Conservation (phyloP, 306 rosid species). For the Senna siamea region DNA sequence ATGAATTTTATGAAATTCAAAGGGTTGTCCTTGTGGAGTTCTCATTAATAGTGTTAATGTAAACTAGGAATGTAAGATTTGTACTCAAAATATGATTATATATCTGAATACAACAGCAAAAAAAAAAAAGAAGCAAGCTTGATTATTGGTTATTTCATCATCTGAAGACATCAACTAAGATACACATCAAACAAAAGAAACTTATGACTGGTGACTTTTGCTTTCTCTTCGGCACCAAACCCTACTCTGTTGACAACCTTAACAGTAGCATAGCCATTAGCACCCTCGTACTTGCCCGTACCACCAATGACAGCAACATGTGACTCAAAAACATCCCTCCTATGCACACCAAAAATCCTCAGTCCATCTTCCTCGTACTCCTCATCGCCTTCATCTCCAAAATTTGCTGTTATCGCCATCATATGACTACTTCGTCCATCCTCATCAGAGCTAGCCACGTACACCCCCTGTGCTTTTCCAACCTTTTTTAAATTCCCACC, state of each 20-base stretch:
- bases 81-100: too few species aligned
- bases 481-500: conserved; percentile 31
- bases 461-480: conserved; percentile 75
- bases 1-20: too few species aligned
- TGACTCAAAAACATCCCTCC: conserved; percentile 60
- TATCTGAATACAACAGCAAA: too few species aligned
- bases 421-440: conserved; percentile 68
- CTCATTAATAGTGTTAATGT: too few species aligned
- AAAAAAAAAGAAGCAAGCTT: too few species aligned
- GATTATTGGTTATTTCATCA: too few species aligned
- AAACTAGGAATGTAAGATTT: too few species aligned
- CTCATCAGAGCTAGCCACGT: conserved; percentile 63
- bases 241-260: conserved; percentile 50
- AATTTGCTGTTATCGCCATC: conserved; percentile 62
- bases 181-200: conserved; percentile 67
- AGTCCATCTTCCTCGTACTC: conserved; percentile 40
- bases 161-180: conserved; percentile 57
- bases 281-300: conserved; percentile 65
- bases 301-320: conserved; percentile 90
- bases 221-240: conserved; percentile 36
- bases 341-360: conserved; percentile 67
- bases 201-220: conserved; percentile 38
- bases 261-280: conserved; percentile 84
- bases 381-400: too few species aligned
- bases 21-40: too few species aligned